These are phyloP conservation scores for Tilletiopsis washingtonensis DNA, from an alignment of 1,284 basidiomycete species.

Conservation along the genomic window DNA sequence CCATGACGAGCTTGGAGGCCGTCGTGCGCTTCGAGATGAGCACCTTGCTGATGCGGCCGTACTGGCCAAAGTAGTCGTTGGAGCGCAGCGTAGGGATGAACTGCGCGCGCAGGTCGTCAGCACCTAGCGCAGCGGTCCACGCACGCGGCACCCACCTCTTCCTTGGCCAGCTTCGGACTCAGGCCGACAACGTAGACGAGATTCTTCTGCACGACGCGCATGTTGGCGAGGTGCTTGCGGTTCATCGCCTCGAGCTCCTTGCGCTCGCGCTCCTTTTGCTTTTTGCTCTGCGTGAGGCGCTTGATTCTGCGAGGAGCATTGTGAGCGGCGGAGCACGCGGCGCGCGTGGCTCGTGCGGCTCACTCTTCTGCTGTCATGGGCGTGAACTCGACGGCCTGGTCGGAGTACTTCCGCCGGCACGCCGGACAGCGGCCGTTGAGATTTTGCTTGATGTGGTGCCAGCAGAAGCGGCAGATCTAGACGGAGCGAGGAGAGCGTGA, in stretches of 20 bases:
- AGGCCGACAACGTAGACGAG: conserved; percentile 95
- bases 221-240: conserved; percentile 80
- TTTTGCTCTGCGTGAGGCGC: conserved; percentile 89
- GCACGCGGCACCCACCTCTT: conserved; percentile 64
- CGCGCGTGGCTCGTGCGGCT: conserved; percentile 41
- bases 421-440: conserved; percentile 94
- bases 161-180: conserved; percentile 79
- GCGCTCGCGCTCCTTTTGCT: conserved; percentile 85
- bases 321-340: neutral
- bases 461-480: conserved; percentile 98
- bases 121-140: neutral
- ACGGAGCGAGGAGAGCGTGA: neutral
- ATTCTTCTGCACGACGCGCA: conserved; percentile 91
- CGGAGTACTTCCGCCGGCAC: conserved; percentile 86
- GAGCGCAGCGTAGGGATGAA: conserved; percentile 88
- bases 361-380: conserved; percentile 92
- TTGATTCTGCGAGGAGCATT: conserved; percentile 62
- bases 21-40: conserved; percentile 81
- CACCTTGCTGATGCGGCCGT: conserved; percentile 95
- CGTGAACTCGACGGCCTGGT: conserved; percentile 89
- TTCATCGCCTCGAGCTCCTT: conserved; percentile 87
- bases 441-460: conserved; percentile 96
- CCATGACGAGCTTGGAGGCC: conserved; percentile 54
- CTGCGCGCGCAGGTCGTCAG: conserved; percentile 50
- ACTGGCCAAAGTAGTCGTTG: conserved; percentile 96